A percentile compares a stretch with the other conserved stretches of the same genome.
Evolutionary conservation across 2,329 filamentous ascomycete species (phyloP).

Genomic region (Hirsutella thompsonii): DNA sequence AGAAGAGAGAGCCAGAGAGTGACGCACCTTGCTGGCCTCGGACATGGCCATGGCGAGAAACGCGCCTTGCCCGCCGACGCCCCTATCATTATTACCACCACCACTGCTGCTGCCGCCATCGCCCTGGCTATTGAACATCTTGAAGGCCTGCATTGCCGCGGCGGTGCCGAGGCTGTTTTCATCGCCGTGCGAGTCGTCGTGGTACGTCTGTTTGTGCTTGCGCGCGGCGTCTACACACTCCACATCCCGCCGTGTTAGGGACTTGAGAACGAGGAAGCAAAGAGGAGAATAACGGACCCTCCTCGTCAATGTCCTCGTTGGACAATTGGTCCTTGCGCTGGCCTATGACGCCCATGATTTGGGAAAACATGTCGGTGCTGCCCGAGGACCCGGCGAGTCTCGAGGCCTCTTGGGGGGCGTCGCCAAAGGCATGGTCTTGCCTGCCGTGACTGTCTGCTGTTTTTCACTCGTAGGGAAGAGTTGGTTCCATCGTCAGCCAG

Average conservation of each 20-base stretch:
- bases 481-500: too few relatives aligned
- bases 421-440: conserved; percentile 16
- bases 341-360: conserved; percentile 31
- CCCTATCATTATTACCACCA: conserved; percentile 12
- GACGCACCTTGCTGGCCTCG: conserved; percentile 62
- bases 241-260: not conserved
- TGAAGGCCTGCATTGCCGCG: conserved; percentile 69
- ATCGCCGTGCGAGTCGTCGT: conserved; percentile 31
- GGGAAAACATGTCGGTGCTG: conserved; percentile 34
- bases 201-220: conserved; percentile 66
- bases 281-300: conserved; percentile 22
- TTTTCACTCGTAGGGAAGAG: too few relatives aligned
- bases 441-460: not conserved
- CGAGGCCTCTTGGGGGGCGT: conserved; percentile 34
- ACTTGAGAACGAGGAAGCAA: not conserved
- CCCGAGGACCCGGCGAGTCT: conserved; percentile 32
- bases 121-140: conserved; percentile 59
- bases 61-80: conserved; percentile 52
- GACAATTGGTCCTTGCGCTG: conserved; percentile 35
- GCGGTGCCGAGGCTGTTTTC: conserved; percentile 51
- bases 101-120: conserved; percentile 30
- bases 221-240: conserved; percentile 45
- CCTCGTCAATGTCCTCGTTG: conserved; percentile 35
- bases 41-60: conserved; percentile 81
- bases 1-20: too few relatives aligned